Base-by-base conservation (phyloP, 2,329 filamentous ascomycete genomes). In the Stachybotrys elegans region DNA sequence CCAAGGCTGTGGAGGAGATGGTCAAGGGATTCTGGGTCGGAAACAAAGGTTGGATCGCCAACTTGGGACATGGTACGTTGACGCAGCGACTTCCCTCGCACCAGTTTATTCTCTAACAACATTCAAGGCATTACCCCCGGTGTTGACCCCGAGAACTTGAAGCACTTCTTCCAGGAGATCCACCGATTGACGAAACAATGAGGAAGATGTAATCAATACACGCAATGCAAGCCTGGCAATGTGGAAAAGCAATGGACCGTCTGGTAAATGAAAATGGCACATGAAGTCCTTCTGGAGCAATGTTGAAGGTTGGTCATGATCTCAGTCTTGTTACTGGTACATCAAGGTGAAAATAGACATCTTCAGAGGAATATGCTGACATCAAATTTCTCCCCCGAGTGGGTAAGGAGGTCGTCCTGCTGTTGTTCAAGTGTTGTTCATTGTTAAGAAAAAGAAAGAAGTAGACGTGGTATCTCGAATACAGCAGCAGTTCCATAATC, bases 41-140 rank as follows among this genome's bases (percentile, higher is more conserved):
- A 49, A 92, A 90, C 67, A 83, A 91, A 65, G 88, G 92, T 32
- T 98, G 93, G 92, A 97, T 98, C 55, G 89, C 88, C 39, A 98
- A 98, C 63, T 76, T 98, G 49, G 93, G 93, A 8, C 93, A 98
- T 62, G 93, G 93, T 88, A 77, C 59, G 81, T 66, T 36, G 32
- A n/a, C n/a, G n/a, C n/a, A n/a, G n/a, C n/a, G n/a, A n/a, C n/a
- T n/a, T n/a, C n/a, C n/a, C n/a, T n/a, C n/a, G n/a, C n/a, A n/a
- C n/a, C n/a, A n/a, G n/a, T n/a, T n/a, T n/a, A n/a, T n/a, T n/a
- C n/a, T n/a, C n/a, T n/a, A n/a, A n/a, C n/a, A n/a, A n/a, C 25
- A 11, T 29, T 29, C 25, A 29, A 29, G 88, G 89, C 48, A 90
- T 98, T 51, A 98, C 93, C 23, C 93, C 93, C 1, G 86, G 91